Evolutionary conservation across 805 yeast species (phyloP), one percentile per base, ranked within the genome.

Genomic region (Yarrowia hollandica): DNA sequence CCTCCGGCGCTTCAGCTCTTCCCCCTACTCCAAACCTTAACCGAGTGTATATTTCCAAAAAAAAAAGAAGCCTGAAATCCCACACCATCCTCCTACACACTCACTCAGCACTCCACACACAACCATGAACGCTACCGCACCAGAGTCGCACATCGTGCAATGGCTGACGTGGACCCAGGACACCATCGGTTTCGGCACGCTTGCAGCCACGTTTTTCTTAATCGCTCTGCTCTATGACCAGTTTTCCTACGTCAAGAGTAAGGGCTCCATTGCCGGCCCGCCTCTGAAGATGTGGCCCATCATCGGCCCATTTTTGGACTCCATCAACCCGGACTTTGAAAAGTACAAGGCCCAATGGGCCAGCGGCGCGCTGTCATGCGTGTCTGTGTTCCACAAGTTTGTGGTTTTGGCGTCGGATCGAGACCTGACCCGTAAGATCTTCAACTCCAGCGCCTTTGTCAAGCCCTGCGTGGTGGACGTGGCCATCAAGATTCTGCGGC

Each of bases 391-490:
- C 80, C 99, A 94, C 78, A 94, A 94, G 76, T 92, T 92, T 69
- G 99, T 94, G 38, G 95, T 94, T 54, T 89, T 92, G 72, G 97
- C 96, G 7, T 84, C 94, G 11, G 79, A 85, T 23, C 84, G 96
- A 69, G 97, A 90, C 66, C 77, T 91, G 62, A 87, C 96, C 26
- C 83, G 97, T 71, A 91, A 91, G 68, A 83, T 90, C 62, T 79
- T 92, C 67, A 85, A 82, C 69, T 83, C 96, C 16, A 96, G 97
- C 35, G 79, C 82, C 48, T 94, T 80, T 69, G 97, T 90, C 62
- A 90, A 90, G 73, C 99, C 99, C 5, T 94, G 99, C 76, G 96
- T 94, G 62, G 99, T 94, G 64, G 99, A 94, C 71, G 98, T 90
- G 59, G 99, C 99, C 18, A 79, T 85, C 63, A 94, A 94, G 75